Evolutionary conservation across 164 flowering plant genomes (phyloP), one percentile per base, ranked within the genome.

Genomic region (Aristolochia contorta): DNA sequence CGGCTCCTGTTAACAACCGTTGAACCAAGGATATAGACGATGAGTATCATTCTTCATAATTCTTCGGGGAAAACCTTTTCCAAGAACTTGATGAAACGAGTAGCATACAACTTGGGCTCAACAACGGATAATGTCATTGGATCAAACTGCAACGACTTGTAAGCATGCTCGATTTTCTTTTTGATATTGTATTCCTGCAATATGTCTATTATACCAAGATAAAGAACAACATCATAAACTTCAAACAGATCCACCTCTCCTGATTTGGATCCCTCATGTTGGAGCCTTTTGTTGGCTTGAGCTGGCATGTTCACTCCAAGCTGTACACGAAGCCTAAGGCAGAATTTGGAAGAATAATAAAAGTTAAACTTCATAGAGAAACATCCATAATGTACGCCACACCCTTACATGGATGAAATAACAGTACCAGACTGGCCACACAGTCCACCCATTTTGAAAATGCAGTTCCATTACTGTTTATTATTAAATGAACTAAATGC

Each of bases 231-330:
- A 65, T 94, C 95, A 58, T 84, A 88, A 7, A 83, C 88, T 76
- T 85, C 97, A 66, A 84, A 77, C 16, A 79, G 85, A 65, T 89
- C 96, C n/a, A 74, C 75, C 50, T 68, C 82, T 0, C 49, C 16
- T 51, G 81, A 63, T 25, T 72, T 81, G 0, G 46, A 60, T 47
- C 65, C 80, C 4, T 76, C 78, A 52, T 69, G 77, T 10, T 16
- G 56, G 65, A 84, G 67, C 76, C 72, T 93, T 60, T 55, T 84
- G 24, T 62, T 76, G 45, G 97, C 98, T 58, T 83, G 83, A 48
- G 98, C 96, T 8, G 98, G 98, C 98, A 93, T 93, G 77, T 93
- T 87, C 14, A 87, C 97, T 47, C 97, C 98, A 24, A 90, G 61
- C 59, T 93, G 96, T 59, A 90, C 87, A 41, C 83, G 77, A 48